These are phyloP conservation scores for Orobanche coerulescens DNA, from an alignment of 257 asterid genomes.

Conservation along the genomic window DNA sequence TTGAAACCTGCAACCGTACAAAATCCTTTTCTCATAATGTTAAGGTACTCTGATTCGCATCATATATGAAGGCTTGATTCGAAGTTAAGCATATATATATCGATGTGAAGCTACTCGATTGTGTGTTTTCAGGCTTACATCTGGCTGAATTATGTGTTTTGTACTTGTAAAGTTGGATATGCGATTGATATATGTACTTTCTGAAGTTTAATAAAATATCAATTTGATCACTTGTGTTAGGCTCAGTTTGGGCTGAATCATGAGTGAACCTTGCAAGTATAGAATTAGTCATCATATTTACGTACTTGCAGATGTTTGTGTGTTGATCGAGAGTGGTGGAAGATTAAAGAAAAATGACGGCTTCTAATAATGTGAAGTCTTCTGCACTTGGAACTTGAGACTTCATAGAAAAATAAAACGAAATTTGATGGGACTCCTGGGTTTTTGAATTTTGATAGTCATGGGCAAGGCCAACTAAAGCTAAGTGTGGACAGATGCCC, in stretches of 20 bases:
- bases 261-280: not conserved
- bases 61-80: constrained; percentile 4
- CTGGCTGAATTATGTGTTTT: not conserved
- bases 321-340: not conserved
- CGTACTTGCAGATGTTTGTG: not conserved
- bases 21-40: too few species aligned
- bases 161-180: not conserved
- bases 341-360: not conserved
- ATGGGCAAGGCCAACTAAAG: too few species aligned
- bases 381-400: constrained; percentile 2
- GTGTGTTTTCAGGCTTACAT: not conserved
- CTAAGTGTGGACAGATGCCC: too few species aligned
- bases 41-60: too few species aligned
- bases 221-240: not conserved
- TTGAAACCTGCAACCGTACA: too few species aligned
- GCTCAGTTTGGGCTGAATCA: constrained; percentile 10
- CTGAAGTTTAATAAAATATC: not conserved
- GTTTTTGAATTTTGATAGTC: too few species aligned
- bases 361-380: not conserved
- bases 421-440: not conserved
- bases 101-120: constrained; percentile 1
- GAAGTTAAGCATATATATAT: constrained; percentile 7
- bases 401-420: constrained; percentile 3
- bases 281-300: not conserved
- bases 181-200: not conserved